Conservation (phyloP, 1,284 basidiomycete species). For the Irpex sp. region DNA sequence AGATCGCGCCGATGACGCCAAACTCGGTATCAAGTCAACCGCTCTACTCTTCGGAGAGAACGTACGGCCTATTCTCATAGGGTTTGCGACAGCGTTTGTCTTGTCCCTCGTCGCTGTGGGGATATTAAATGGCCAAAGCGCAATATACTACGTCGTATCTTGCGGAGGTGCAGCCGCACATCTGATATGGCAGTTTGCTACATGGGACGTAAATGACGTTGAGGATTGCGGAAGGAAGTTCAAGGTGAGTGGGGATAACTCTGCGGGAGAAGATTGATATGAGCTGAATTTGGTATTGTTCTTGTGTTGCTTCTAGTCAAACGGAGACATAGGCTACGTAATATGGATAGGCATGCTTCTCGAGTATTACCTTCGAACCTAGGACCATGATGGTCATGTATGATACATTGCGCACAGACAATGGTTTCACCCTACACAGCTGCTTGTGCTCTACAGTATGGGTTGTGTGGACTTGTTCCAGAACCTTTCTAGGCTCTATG, state of each 20-base stretch:
- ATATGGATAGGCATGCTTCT: conserved; percentile 1
- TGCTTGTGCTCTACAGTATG: too few species aligned
- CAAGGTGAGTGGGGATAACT: background rate
- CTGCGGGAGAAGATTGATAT: too few species aligned
- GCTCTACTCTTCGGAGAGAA: conserved; percentile 52
- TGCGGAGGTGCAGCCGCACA: conserved; percentile 40
- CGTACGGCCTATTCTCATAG: conserved; percentile 51
- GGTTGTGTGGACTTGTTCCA: too few species aligned
- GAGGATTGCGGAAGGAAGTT: conserved; percentile 3
- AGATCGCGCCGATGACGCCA: conserved; percentile 49
- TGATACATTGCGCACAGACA: background rate
- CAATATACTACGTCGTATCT: conserved; percentile 54
- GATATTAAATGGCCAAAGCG: conserved; percentile 43
- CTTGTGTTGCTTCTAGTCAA: background rate
- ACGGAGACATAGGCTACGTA: conserved; percentile 1
- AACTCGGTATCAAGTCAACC: conserved; percentile 51
- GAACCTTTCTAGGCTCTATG: background rate
- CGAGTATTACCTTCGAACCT: background rate
- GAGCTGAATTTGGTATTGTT: background rate
- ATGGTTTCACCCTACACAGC: background rate
- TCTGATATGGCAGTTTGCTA: conserved; percentile 56
- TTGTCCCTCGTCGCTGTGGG: background rate
- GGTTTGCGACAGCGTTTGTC: background rate
- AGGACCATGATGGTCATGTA: background rate
- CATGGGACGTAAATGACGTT: conserved; percentile 43